Conservation (phyloP, 208 protist species). For the Acanthamoeba quina region DNA sequence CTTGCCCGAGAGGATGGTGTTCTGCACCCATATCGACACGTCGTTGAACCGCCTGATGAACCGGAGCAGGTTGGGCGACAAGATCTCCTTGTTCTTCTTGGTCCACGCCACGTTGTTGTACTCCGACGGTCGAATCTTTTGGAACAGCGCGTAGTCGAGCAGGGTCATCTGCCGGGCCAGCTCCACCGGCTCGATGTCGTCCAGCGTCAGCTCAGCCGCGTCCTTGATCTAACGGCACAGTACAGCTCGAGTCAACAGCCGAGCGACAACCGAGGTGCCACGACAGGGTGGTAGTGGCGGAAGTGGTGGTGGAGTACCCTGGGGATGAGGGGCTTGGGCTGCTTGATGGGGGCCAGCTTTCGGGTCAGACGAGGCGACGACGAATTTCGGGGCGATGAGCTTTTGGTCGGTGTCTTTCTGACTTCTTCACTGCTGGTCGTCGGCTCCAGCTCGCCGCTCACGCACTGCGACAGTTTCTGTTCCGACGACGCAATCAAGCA, state of each 20-base stretch:
- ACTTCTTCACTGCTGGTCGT: neutral
- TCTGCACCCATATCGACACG: conserved; percentile 52
- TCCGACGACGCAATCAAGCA: neutral
- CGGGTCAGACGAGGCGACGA: neutral
- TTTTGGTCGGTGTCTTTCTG: neutral
- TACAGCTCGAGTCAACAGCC: neutral
- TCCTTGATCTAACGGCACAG: neutral
- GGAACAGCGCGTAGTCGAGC: conserved; percentile 38
- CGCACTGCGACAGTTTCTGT: neutral
- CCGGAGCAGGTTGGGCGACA: conserved; percentile 1
- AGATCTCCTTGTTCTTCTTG: conserved; percentile 10
- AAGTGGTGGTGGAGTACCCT: neutral
- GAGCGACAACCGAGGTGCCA: neutral
- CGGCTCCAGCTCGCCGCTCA: conserved; percentile 22
- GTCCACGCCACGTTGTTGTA: conserved; percentile 28
- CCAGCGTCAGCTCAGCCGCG: conserved; percentile 2
- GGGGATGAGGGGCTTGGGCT: conserved; percentile 17
- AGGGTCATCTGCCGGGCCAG: conserved; percentile 66
- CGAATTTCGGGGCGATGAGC: neutral
- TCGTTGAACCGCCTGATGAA: conserved; percentile 59
- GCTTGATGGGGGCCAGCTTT: conserved; percentile 26
- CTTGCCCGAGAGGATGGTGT: conserved; percentile 58
- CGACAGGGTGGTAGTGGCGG: neutral
- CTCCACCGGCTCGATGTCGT: conserved; percentile 51
- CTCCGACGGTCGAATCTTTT: conserved; percentile 25